phyloP scores from a whole-genome alignment of 192 early-diverging fungal genomes.

The Ambispora gerdemannii region DNA sequence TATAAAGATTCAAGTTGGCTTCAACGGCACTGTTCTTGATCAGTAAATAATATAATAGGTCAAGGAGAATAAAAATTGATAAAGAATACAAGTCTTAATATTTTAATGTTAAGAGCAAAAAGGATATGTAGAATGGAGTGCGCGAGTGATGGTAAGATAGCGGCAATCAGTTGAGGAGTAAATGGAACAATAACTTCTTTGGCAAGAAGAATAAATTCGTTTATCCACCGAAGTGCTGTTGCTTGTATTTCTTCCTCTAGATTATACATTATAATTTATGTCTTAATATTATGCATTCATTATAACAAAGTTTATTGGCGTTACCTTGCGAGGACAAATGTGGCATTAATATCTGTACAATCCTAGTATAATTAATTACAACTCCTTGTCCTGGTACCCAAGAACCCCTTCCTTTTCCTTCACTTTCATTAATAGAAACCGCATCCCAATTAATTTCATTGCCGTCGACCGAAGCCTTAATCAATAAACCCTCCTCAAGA shows the following conservation, averaged over 20 bases:
- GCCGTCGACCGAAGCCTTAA: not conserved
- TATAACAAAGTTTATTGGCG: not conserved
- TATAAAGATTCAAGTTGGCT: constrained; percentile 76
- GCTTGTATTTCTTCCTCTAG: constrained; percentile 87
- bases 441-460: constrained; percentile 21
- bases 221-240: constrained; percentile 88
- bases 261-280: constrained; percentile 29
- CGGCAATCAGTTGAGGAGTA: constrained; percentile 74
- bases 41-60: constrained; percentile 5
- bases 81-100: not conserved
- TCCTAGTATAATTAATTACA: constrained; percentile 77
- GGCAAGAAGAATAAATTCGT: constrained; percentile 81
- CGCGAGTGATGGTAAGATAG: constrained; percentile 83
- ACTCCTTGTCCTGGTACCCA: constrained; percentile 79
- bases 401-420: constrained; percentile 51
- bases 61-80: constrained; percentile 3
- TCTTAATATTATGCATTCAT: not conserved
- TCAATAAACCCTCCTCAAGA: constrained; percentile 17
- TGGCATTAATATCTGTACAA: constrained; percentile 79
- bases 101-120: not conserved
- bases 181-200: constrained; percentile 80
- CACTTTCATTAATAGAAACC: constrained; percentile 29
- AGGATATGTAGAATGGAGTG: constrained; percentile 55
- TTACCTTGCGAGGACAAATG: constrained; percentile 66
- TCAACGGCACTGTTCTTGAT: constrained; percentile 68